Evolutionary conservation across 495 filamentous ascomycete genomes (phyloP).

Genomic region (Oidiodendron maius): DNA sequence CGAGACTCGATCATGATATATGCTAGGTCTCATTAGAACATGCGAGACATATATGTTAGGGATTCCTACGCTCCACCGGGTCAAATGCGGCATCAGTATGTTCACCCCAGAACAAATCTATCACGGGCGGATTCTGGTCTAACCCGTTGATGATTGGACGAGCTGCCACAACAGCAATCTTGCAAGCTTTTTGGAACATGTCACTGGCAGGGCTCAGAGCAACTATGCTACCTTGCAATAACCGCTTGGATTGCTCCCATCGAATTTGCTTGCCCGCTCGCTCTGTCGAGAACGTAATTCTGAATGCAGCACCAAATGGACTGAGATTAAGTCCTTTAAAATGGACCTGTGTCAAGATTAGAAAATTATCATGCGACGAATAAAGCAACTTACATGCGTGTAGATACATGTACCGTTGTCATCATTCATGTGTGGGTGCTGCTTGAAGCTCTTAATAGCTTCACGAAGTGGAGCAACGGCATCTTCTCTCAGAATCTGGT

Average conservation of each 20-base stretch:
- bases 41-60: background rate
- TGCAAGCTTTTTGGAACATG: constrained; percentile 45
- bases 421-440: constrained; percentile 31
- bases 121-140: constrained; percentile 49
- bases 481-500: constrained; percentile 50
- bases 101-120: constrained; percentile 59
- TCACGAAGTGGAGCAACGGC: constrained; percentile 39
- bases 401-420: constrained; percentile 15
- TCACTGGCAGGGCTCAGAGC: constrained; percentile 52
- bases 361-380: background rate
- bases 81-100: constrained; percentile 51
- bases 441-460: constrained; percentile 35
- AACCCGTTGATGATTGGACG: constrained; percentile 43
- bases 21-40: constrained; percentile 25
- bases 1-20: constrained; percentile 63
- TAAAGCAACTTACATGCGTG: constrained; percentile 16
- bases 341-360: constrained; percentile 9
- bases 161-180: constrained; percentile 56
- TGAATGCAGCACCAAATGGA: constrained; percentile 44
- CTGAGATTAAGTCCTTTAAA: constrained; percentile 9
- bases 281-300: constrained; percentile 52
- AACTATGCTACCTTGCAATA: constrained; percentile 52
- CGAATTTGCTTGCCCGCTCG: constrained; percentile 53
- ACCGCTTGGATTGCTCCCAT: constrained; percentile 60
- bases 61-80: constrained; percentile 31